Percentiles rank a stretch among this genome's conserved stretches.
phyloP scores from a whole-genome alignment of 2,329 filamentous ascomycete genomes.

The Microcyclospora tardicrescens region DNA sequence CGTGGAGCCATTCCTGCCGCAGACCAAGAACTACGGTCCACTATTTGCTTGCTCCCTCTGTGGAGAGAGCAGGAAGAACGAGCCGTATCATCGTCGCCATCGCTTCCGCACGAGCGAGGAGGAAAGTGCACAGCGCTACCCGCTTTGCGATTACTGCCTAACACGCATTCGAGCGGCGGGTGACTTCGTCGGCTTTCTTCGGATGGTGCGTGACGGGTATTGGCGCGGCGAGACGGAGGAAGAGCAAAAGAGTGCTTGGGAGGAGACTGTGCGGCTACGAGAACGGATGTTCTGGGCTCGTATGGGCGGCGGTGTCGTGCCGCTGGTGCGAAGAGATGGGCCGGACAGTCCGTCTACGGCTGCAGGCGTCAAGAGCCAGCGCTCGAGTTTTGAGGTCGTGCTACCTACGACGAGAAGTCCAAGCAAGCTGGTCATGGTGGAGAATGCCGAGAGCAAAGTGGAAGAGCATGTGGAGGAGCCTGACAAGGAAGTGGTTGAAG shows the following conservation, averaged over 20 bases:
- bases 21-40: conserved; percentile 40
- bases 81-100: conserved; percentile 63
- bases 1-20: conserved; percentile 63
- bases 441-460: not conserved
- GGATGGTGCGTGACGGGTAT: conserved; percentile 84
- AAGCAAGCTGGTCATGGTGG: not conserved
- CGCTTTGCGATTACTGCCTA: conserved; percentile 80
- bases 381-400: conserved; percentile 5
- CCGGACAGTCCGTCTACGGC: conserved; percentile 3
- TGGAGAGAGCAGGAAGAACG: conserved; percentile 64
- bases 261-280: conserved; percentile 76
- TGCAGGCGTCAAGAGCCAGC: conserved; percentile 3
- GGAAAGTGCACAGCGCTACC: conserved; percentile 76
- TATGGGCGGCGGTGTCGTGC: conserved; percentile 81
- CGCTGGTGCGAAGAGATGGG: conserved; percentile 30
- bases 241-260: conserved; percentile 80
- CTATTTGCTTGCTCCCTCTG: conserved; percentile 72
- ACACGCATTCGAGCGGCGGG: conserved; percentile 73
- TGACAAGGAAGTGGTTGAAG: not conserved
- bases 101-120: conserved; percentile 81
- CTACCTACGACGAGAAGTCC: not conserved
- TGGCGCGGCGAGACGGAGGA: conserved; percentile 75
- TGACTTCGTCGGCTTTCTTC: conserved; percentile 81
- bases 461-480: not conserved
- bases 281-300: conserved; percentile 97